Conservation (phyloP, 2,329 filamentous ascomycete genomes). For the Thermothelomyces thermophilus region DNA sequence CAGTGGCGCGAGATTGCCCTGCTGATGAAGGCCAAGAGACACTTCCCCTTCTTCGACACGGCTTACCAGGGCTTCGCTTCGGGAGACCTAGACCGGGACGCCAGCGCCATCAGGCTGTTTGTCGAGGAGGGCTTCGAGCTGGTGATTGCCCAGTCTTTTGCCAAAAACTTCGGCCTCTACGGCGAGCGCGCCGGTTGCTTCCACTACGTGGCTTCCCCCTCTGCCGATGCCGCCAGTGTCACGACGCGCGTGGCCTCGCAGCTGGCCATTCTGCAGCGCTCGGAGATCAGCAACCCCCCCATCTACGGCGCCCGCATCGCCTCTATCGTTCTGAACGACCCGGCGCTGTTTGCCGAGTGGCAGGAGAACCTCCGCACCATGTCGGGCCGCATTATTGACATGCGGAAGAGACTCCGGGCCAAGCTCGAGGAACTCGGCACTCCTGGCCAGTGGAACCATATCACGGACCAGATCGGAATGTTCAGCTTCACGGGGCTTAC, state of each 20-base stretch:
- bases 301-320: conserved; percentile 91
- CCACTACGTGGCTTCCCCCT: conserved; percentile 78
- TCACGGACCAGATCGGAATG: conserved; percentile 99
- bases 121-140: conserved; percentile 86
- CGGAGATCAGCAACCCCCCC: conserved; percentile 95
- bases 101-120: conserved; percentile 91
- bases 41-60: conserved; percentile 97
- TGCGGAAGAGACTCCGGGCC: conserved; percentile 70
- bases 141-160: conserved; percentile 85
- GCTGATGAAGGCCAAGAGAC: conserved; percentile 67
- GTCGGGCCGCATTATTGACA: conserved; percentile 89
- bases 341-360: conserved; percentile 79
- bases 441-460: conserved; percentile 91
- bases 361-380: conserved; percentile 86
- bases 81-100: conserved; percentile 76
- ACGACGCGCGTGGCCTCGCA: conserved; percentile 72
- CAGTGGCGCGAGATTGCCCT: conserved; percentile 90
- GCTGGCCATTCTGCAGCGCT: conserved; percentile 88
- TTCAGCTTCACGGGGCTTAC: conserved; percentile 86
- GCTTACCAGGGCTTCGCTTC: conserved; percentile 98
- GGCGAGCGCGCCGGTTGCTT: conserved; percentile 94
- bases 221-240: conserved; percentile 53
- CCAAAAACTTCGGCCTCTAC: conserved; percentile 97
- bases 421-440: conserved; percentile 82
- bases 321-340: conserved; percentile 75